Percentiles rank a stretch among this genome's conserved stretches.
phyloP scores from a whole-genome alignment of 176 grass and related monocot species.

The Ensete glaucum region DNA sequence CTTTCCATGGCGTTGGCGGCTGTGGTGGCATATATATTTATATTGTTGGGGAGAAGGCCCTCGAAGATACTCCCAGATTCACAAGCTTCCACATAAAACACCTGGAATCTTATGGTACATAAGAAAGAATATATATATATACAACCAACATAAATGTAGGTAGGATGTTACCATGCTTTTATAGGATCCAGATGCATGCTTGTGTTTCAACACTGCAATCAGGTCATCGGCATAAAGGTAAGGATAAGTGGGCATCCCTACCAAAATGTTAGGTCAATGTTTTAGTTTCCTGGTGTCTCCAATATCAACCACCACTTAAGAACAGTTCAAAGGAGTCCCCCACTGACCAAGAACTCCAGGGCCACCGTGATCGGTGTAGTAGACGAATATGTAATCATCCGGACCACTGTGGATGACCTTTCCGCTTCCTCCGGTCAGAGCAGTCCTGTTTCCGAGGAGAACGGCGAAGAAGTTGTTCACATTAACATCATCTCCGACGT shows the following conservation, averaged over 20 bases:
- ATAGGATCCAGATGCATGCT: conserved; percentile 67
- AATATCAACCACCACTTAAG: no score
- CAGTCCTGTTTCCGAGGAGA: conserved; percentile 73
- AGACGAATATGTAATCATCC: conserved; percentile 89
- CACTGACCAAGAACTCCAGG: conserved; percentile 80
- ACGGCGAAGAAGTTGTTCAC: conserved; percentile 79
- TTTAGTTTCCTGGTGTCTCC: no score
- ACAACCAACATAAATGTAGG: no score
- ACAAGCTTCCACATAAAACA: conserved; percentile 95
- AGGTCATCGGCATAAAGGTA: conserved; percentile 81
- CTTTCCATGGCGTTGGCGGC: conserved; percentile 83
- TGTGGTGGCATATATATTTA: conserved; percentile 78
- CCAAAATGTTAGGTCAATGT: not conserved
- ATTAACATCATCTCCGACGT: conserved; percentile 61
- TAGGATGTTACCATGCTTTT: conserved; percentile 66
- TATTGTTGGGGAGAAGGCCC: conserved; percentile 58
- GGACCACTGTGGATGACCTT: conserved; percentile 80
- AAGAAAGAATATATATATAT: not conserved
- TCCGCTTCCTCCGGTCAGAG: conserved; percentile 70
- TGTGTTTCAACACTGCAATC: conserved; percentile 63
- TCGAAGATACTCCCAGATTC: conserved; percentile 91
- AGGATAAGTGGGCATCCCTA: conserved; percentile 93
- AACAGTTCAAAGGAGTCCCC: no score
- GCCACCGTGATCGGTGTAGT: conserved; percentile 84
- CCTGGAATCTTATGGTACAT: conserved; percentile 31